Base-by-base conservation (phyloP, 805 yeast genomes). In the Komagataella populi region DNA sequence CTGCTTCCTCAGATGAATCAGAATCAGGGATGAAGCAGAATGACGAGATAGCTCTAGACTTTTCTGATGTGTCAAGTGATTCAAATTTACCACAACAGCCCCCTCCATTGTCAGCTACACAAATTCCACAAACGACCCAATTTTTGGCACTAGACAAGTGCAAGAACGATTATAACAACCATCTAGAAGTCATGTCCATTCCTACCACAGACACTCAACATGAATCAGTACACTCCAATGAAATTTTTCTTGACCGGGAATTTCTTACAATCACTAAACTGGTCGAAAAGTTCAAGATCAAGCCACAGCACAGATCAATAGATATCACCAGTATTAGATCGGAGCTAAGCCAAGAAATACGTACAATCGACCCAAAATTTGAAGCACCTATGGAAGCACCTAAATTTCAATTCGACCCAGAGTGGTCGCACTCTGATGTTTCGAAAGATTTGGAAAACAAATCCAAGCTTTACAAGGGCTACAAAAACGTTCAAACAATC, bases 61-160 rank as follows among this genome's bases (percentile, higher is more conserved):
- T 70, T 16, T 49, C 51, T 8, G 49, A 46, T n/a, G 45, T 14
- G 3, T 45, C 43, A n/a, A 64, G 53, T 17, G 54, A 47, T 8
- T 17, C 48, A 7, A 50, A 48, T 6, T 14, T 18, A 24, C 52
- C 23, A 6, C 44, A n/a, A 10, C 23, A 43, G 12, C 47, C 44
- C 18, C n/a, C 22, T 6, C 16, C 30, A 24, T 8, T 10, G 45
- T 53, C 20, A 12, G 49, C 45, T 12, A 8, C 49, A 17, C n/a
- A 23, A 39, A 30, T 36, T 16, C 6, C 44, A 44, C 53, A 44
- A 49, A 44, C 45, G 39, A 79, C 84, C 2, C 59, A 64, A 12
- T 91, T 89, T 58, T 64, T 87, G 30, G 93, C 98, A 0, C 70
- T 91, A 23, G 97, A 90, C 62, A 91, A 91, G 63, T 87, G 95